Base-by-base conservation (phyloP, 805 yeast genomes). In the Geotrichum ghanense region DNA sequence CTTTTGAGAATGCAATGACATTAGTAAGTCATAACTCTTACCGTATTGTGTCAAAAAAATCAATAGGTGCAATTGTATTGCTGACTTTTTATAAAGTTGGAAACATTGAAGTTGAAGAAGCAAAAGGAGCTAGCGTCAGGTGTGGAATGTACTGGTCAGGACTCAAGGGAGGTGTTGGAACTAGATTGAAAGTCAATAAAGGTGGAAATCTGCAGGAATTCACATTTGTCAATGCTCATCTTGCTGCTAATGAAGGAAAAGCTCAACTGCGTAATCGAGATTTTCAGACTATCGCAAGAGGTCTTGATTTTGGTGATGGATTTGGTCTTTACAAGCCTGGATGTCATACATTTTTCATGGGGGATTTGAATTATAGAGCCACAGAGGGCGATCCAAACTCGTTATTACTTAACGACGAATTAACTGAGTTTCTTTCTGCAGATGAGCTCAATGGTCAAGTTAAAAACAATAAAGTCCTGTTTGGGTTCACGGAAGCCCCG, bases 351-450 rank as follows among this genome's bases (percentile, higher is more conserved):
- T 81, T 88, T 56, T 61, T 88, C 45, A 64, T 85, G 71, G 97
- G 97, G 0, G 97, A 89, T 62, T 67, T 89, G 55, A 89, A 89
- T 59, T 89, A 83, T 61, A 69, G 97, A 41, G 73, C 82, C 17
- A 52, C 57, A 1, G 61, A 61, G 5, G 6, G 10, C 6, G 14
- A 9, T 7, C 7, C 5, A 9, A 24, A 39, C 5, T 39, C 42
- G 10, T n/a, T 22, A n/a, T 61, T 57, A 10, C 53, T 58, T 4
- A 49, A 50, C 42, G 48, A 52, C 35, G 50, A 46, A 10, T 17
- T 20, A 9, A 16, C 20, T n/a, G 24, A 46, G 10, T 23, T 12
- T 39, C 23, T 19, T 3, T 34, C 20, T 12, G 3, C 47, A 35
- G 87, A 81, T 57, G 87, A 81, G 56, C 65, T 81, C 37, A 61